These are phyloP conservation scores for Candolleomyces eurysporus DNA, from an alignment of 768 basidiomycete genomes.

Conservation along the genomic window DNA sequence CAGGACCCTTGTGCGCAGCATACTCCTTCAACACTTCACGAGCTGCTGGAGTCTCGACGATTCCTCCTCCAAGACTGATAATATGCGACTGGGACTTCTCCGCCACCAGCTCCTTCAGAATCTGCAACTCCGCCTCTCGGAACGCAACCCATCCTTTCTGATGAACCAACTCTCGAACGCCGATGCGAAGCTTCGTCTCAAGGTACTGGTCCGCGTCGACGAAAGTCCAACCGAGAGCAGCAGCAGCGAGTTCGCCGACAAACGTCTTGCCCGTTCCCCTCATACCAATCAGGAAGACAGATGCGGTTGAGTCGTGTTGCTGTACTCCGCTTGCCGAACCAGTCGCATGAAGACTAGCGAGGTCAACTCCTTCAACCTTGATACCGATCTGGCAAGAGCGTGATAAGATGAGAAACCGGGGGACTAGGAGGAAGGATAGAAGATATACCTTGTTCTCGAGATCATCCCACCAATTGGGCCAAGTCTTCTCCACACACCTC, in stretches of 20 bases:
- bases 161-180: conserved; percentile 76
- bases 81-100: conserved; percentile 54
- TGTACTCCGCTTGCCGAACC: conserved; percentile 42
- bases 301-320: conserved; percentile 38
- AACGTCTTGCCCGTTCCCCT: conserved; percentile 93
- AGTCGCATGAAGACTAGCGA: conserved; percentile 40
- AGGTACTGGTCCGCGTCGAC: conserved; percentile 87
- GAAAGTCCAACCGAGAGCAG: conserved; percentile 63
- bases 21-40: conserved; percentile 72
- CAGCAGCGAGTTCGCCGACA: conserved; percentile 75
- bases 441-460: conserved; percentile 81
- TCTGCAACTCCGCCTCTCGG: conserved; percentile 71
- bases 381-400: conserved; percentile 71
- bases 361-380: conserved; percentile 80
- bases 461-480: conserved; percentile 99
- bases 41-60: conserved; percentile 83
- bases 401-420: neutral
- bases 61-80: conserved; percentile 86
- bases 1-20: conserved; percentile 56
- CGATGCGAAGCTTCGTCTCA: conserved; percentile 55
- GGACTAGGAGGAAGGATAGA: neutral
- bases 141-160: conserved; percentile 87
- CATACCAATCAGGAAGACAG: conserved; percentile 89
- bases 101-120: conserved; percentile 67
- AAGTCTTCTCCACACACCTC: conserved; percentile 98